Base-by-base conservation (phyloP, 2,329 filamentous ascomycete species). In the Dryadomyces sulphureus region DNA sequence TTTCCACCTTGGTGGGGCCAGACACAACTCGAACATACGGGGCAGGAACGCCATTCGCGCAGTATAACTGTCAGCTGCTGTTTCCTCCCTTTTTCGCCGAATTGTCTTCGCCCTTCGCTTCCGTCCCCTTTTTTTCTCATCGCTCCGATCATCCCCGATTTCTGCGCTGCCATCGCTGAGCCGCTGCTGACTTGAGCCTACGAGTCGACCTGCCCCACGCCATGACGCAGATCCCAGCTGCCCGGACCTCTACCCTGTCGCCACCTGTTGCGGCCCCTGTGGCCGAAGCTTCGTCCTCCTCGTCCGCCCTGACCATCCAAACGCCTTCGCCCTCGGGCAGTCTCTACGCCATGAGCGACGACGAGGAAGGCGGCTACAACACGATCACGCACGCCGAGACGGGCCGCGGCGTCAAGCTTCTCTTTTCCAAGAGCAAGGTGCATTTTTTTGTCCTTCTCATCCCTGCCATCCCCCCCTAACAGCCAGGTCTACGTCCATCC, bases 281-380 rank as follows among this genome's bases (percentile, higher is more conserved):
- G n/a, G n/a, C n/a, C n/a, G n/a, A n/a, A n/a, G n/a, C n/a, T n/a
- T n/a, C n/a, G n/a, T n/a, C n/a, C n/a, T n/a, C n/a, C n/a, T n/a
- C n/a, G n/a, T n/a, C n/a, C n/a, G n/a, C n/a, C n/a, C n/a, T n/a
- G n/a, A n/a, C n/a, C n/a, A n/a, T n/a, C n/a, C n/a, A 32, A 14
- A 32, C 70, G 43, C 55, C 77, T 14, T 95, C 89, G 32, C 88
- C 89, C 2, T 76, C 84, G 3, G 86, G 81, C 45, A 94, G 87
- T 57, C 92, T 90, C 69, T 95, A 94, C 69, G 90, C 90, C 58
- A 72, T 96, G 72, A 94, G 86, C 63, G 93, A 98, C 67, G 88
- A 94, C 58, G 89, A 94, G 52, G 92, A 96, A 64, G 84, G 83
- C 54, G 92, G 85, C 39, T 98, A 98, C 67, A 85, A 93, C 61